These are phyloP conservation scores for Lyophyllum atratum DNA, from an alignment of 768 basidiomycete genomes.

Conservation along the genomic window DNA sequence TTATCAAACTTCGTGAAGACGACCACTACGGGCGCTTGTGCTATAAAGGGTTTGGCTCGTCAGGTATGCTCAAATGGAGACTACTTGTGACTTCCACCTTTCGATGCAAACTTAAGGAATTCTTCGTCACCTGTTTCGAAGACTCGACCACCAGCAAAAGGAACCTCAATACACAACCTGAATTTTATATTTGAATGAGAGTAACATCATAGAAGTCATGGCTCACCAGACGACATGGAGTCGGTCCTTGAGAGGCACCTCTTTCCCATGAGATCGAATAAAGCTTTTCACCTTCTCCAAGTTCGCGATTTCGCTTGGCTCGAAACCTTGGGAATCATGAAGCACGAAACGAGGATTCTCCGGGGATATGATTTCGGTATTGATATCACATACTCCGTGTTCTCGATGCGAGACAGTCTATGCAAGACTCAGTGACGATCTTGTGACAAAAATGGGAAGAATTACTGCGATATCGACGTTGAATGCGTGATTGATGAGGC, in stretches of 20 bases:
- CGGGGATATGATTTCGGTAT: constrained; percentile 25
- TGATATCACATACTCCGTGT: constrained; percentile 25
- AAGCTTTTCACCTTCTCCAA: constrained; percentile 25
- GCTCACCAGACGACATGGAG: constrained; percentile 32
- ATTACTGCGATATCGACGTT: constrained; percentile 24
- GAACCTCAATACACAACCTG: constrained; percentile 33
- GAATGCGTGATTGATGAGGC: constrained; percentile 29
- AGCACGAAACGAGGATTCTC: constrained; percentile 29
- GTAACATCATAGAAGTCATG: neutral
- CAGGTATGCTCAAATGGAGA: too few relatives aligned
- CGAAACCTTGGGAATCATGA: constrained; percentile 33
- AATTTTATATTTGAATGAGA: neutral
- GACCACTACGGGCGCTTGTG: constrained; percentile 30
- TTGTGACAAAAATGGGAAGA: neutral
- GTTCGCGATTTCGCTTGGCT: constrained; percentile 25
- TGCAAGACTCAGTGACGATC: neutral
- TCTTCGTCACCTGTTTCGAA: constrained; percentile 27
- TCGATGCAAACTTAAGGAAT: constrained; percentile 17
- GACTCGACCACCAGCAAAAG: constrained; percentile 22
- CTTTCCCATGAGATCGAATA: constrained; percentile 18
- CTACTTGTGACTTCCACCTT: too few relatives aligned
- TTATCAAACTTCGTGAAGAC: constrained; percentile 38
- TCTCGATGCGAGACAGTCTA: constrained; percentile 22
- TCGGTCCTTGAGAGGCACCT: constrained; percentile 22
- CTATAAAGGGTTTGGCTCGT: neutral